Conservation (phyloP, 176 grass and related monocot species). For the Alloteropsis semialata region DNA sequence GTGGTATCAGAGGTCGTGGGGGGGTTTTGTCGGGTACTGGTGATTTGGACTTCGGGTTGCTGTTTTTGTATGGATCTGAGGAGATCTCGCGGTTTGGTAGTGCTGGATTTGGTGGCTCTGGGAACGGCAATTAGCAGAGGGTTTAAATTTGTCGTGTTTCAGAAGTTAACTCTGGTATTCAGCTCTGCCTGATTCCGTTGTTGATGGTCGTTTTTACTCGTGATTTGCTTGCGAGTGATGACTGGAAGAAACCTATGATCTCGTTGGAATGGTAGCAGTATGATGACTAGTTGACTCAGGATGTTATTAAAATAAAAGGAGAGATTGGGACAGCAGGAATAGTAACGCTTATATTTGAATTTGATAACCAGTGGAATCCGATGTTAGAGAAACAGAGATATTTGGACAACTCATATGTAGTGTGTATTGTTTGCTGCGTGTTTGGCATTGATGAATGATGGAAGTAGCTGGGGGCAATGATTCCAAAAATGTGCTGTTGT, state of each 20-base stretch:
- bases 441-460: neutral
- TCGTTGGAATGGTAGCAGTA: neutral
- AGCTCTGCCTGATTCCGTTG: neutral
- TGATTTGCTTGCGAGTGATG: neutral
- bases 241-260: neutral
- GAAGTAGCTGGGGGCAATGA: neutral
- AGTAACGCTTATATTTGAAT: neutral
- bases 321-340: neutral
- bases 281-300: neutral
- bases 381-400: neutral
- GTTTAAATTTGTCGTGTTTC: neutral
- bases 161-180: neutral
- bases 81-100: conserved; percentile 12
- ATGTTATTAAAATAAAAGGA: neutral
- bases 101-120: conserved; percentile 11
- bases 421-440: neutral
- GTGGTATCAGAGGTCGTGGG: neutral
- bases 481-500: neutral
- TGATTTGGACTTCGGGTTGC: neutral
- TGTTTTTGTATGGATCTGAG: conserved; percentile 38
- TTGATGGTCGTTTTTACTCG: neutral
- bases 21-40: neutral
- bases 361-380: neutral
- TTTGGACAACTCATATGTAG: neutral
- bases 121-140: neutral